Conservation (phyloP, 805 yeast genomes). For the Vanderwaltozyma verrucispora region DNA sequence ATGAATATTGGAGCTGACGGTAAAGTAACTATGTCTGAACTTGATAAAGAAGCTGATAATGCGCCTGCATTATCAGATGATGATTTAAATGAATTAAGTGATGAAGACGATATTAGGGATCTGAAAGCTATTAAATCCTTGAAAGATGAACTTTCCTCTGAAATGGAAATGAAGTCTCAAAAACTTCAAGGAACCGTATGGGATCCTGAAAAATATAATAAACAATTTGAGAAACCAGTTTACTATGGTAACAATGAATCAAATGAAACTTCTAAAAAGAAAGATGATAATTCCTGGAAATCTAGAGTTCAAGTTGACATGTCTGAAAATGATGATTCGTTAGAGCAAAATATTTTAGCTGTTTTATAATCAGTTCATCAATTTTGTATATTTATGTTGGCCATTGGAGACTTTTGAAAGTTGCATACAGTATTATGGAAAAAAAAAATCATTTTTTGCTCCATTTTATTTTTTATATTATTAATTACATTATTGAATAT, state of each 20-base stretch:
- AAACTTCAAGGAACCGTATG: conserved; percentile 35
- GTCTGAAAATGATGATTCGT: conserved; percentile 10
- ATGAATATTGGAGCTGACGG: conserved; percentile 70
- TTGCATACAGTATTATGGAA: too few species aligned
- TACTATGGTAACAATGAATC: conserved; percentile 23
- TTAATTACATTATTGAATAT: too few species aligned
- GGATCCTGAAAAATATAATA: conserved; percentile 48
- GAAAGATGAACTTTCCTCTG: conserved; percentile 14
- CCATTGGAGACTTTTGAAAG: too few species aligned
- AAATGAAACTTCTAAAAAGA: neutral
- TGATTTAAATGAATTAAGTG: conserved; percentile 28
- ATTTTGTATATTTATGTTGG: too few species aligned
- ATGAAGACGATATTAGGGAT: conserved; percentile 29
- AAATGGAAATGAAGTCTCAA: conserved; percentile 10
- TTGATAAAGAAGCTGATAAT: conserved; percentile 16
- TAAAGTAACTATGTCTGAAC: conserved; percentile 56
- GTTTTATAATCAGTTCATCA: too few species aligned
- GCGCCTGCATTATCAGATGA: conserved; percentile 24
- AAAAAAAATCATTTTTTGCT: too few species aligned
- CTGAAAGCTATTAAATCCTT: conserved; percentile 20
- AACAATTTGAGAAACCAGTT: conserved; percentile 46
- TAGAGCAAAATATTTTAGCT: conserved; percentile 24
- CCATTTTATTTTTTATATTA: too few species aligned
- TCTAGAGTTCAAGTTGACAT: conserved; percentile 19
- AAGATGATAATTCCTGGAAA: conserved; percentile 3